These are phyloP conservation scores for Leccinum arenicola DNA, from an alignment of 768 basidiomycete species.

Conservation along the genomic window DNA sequence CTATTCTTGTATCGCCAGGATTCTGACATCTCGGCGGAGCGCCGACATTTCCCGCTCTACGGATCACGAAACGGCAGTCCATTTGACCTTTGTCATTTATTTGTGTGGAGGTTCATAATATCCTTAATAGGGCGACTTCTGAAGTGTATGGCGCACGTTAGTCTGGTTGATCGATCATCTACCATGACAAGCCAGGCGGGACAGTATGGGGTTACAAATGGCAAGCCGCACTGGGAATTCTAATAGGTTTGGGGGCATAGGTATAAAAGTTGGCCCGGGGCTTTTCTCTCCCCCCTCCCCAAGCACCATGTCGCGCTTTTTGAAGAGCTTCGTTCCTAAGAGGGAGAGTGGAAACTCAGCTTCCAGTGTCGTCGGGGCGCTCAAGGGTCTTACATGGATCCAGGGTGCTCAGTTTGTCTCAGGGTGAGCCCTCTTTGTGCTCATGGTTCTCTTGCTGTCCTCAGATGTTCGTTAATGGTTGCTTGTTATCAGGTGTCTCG, in stretches of 20 bases:
- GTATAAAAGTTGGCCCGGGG: slow-evolving; percentile 14
- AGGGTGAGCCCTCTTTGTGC: slow-evolving; percentile 36
- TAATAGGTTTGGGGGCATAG: not conserved
- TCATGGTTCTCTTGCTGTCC: not conserved
- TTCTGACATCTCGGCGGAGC: not conserved
- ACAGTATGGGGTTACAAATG: not conserved
- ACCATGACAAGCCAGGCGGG: not conserved
- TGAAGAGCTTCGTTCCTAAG: slow-evolving; percentile 47
- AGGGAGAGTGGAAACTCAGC: slow-evolving; percentile 39
- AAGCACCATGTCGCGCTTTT: slow-evolving; percentile 31
- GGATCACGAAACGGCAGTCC: not conserved
- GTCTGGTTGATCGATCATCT: not conserved
- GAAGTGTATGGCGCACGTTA: not conserved
- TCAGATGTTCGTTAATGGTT: not conserved
- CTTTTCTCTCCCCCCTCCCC: not conserved
- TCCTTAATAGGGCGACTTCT: slow-evolving; percentile 4
- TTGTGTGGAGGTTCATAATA: not conserved
- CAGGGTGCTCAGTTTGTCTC: slow-evolving; percentile 60
- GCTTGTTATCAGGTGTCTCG: slow-evolving; percentile 57
- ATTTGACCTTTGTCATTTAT: not conserved
- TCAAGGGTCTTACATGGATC: slow-evolving; percentile 46
- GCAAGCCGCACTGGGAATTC: not conserved
- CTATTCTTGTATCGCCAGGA: not conserved
- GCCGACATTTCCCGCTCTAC: slow-evolving; percentile 1
- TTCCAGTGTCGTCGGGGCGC: slow-evolving; percentile 40